Conservation (phyloP, 345 rosid genomes). For the Gossypium rotundifolium region DNA sequence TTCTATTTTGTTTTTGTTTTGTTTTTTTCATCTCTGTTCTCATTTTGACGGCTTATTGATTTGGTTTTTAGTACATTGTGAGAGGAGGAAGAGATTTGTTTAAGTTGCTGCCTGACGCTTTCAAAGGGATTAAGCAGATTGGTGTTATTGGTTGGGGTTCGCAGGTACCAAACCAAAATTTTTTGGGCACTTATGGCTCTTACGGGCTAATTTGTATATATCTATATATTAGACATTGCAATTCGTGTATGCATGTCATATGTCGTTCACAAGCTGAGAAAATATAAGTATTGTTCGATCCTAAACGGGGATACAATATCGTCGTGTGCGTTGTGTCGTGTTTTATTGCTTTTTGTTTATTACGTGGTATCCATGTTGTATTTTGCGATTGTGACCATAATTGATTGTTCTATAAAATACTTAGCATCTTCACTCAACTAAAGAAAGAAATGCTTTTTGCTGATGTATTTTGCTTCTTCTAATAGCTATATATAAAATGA, state of each 20-base stretch:
- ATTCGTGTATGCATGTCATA: no score
- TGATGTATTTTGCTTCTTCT: neutral
- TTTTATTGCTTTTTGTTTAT: neutral
- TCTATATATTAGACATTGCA: no score
- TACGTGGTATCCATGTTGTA: neutral
- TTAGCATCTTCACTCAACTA: neutral
- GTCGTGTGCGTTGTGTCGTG: no score
- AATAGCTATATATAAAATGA: neutral
- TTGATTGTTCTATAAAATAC: no score
- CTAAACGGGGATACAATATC: no score
- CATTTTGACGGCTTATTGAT: neutral
- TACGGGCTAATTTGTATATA: no score
- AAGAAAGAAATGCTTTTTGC: neutral
- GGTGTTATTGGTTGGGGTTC: slow-evolving; percentile 98
- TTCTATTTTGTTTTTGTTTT: neutral
- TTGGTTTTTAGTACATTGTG: slow-evolving; percentile 62
- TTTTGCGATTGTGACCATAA: no score
- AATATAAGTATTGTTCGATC: no score
- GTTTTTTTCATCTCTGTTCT: neutral
- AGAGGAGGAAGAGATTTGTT: slow-evolving; percentile 95
- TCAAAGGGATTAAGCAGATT: slow-evolving; percentile 87
- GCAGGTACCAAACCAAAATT: slow-evolving; percentile 38
- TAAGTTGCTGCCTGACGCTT: slow-evolving; percentile 69
- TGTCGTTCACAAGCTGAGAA: no score
- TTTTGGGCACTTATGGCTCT: no score